Base-by-base conservation (phyloP, 345 rosid species). In the Aethionema arabicum region DNA sequence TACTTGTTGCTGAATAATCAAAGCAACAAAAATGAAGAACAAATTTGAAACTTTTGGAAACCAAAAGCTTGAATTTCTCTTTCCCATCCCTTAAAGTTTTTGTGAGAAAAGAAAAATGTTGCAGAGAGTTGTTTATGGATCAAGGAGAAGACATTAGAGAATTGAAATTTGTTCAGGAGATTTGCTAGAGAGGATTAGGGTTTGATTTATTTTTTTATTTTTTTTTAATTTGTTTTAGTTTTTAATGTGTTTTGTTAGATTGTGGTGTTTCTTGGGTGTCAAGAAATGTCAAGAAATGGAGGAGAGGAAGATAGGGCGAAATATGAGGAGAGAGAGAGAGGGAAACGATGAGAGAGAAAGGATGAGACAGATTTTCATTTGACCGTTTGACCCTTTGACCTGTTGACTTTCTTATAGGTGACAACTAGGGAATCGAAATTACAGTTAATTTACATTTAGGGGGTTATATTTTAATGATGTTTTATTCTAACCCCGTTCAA, bases 261-360 rank as follows among this genome's bases (percentile, higher is more conserved):
- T 60, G 40, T 36, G 10, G 53, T 60, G 36, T 52, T 61, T 65
- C 65, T 71, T 70, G 39, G 13, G 69, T 72, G 65, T 68, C 73
- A 77, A 78, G 85, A 81, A 78, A 81, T 72, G 65, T 68, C 73
- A 77, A 78, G 85, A 81, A 78, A 81, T 62, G 91, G 91, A 78
- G 69, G 83, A 72, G 95, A 77, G 89, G 75, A 70, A 69, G 78
- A 76, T 52, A 52, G 54, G 91, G 78, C 79, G 83, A 66, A 57
- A 62, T 69, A 13, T 13, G 65, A 43, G 82, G 82, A 32, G 4
- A n/a, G 49, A 15, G 44, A 52, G 58, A 71, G 60, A 39, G 27
- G 31, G 2, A 8, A 3, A 6, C 10, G 4, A 12, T 1, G 40
- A 52, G 30, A 54, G 48, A 43, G 64, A 8, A 3, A 6, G 1